These are phyloP conservation scores for Symbiotaphrina buchneri DNA, from an alignment of 495 filamentous ascomycete species.

Conservation along the genomic window DNA sequence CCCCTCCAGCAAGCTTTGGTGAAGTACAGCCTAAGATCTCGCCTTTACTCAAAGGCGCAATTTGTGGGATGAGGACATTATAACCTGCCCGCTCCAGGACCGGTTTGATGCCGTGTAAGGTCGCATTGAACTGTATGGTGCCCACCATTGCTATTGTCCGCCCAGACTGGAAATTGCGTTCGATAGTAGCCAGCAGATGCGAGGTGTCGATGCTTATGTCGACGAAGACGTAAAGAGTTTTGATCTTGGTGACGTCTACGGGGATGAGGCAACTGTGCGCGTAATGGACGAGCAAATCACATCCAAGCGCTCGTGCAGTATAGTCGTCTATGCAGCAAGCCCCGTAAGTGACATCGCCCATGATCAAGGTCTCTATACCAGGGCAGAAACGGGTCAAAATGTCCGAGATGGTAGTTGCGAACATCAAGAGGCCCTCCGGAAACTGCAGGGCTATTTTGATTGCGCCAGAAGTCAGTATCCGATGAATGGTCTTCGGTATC, in stretches of 20 bases:
- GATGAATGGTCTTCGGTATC: constrained; percentile 92
- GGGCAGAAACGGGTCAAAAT: constrained; percentile 91
- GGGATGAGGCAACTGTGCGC: constrained; percentile 93
- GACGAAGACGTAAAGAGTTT: constrained; percentile 93
- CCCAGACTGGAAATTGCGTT: constrained; percentile 63
- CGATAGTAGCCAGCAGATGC: constrained; percentile 71
- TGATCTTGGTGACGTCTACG: constrained; percentile 84
- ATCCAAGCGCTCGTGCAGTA: constrained; percentile 81
- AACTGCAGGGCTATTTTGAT: constrained; percentile 82
- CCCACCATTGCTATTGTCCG: constrained; percentile 85
- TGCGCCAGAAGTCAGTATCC: constrained; percentile 55
- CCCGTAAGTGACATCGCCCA: constrained; percentile 98
- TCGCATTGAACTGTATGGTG: constrained; percentile 97
- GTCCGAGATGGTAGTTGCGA: constrained; percentile 94
- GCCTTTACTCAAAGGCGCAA: constrained; percentile 74
- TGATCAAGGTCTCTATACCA: constrained; percentile 77
- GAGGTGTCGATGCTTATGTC: constrained; percentile 85
- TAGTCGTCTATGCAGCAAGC: constrained; percentile 99
- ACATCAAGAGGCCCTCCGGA: constrained; percentile 85
- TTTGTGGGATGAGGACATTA: constrained; percentile 69
- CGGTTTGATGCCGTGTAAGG: constrained; percentile 60
- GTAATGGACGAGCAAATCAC: constrained; percentile 91
- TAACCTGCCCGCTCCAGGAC: constrained; percentile 64
- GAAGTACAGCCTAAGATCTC: constrained; percentile 95
- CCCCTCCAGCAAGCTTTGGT: constrained; percentile 31